Evolutionary conservation across 164 flowering plant species (phyloP), one percentile per base, ranked within the genome.

Genomic region (Warburgia ugandensis): DNA sequence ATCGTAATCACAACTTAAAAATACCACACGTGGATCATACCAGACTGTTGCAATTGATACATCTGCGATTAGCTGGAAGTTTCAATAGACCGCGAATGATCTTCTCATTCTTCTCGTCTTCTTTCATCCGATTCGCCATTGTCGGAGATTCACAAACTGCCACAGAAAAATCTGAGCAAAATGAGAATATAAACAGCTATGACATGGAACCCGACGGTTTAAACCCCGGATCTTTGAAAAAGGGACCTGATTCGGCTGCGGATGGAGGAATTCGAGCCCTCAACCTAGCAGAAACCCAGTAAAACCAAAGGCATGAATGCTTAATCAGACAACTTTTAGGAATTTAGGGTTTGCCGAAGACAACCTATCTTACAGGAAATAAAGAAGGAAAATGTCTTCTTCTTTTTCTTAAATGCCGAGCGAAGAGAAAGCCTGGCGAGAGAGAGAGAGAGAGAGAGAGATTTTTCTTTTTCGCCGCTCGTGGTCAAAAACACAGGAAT

Each of bases 31-130:
- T n/a, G n/a, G n/a, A n/a, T n/a, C 76, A 19, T 75, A 90, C 97
- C 90, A 86, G 69, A 60, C 88, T 82, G 55, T 82, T 82, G 54
- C 97, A 90, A 62, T 90, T 90, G 53, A 86, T 80, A 56, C 97
- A 90, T 61, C 78, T 71, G 17, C 84, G 77, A 68, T 90, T 90
- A 27, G 65, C 80, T 0, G 86, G 76, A 19, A 74, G 84, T 52
- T 86, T 90, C 29, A 84, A 76, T 53, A 90, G 89, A 55, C 81
- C 76, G 10, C 99, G 78, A 51, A 92, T 92, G 48, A 73, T 71
- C 58, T 77, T 74, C 73, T 92, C 99, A 40, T 86, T 84, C 58
- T 74, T 88, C 71, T 92, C 97, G 20, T 86, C 97, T 45, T 90
- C 97, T 71, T 79, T 90, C 65, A 79, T 11, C 52, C 91, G 70